Evolutionary conservation across 192 early-diverging fungal genomes (phyloP).

Genomic region (Coemansia sp.): DNA sequence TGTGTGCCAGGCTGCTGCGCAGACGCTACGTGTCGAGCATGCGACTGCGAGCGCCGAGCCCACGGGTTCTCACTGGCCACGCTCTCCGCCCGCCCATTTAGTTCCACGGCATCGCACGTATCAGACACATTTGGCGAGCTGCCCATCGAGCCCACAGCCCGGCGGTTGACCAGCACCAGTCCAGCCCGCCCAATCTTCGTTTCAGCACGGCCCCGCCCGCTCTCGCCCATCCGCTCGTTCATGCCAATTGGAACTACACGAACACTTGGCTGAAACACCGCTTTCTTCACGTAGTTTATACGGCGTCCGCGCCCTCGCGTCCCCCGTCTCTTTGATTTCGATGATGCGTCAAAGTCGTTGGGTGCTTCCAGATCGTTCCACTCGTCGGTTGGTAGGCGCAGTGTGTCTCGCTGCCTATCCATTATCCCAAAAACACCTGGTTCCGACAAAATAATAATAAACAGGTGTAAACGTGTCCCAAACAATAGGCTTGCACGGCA

Average conservation of each 20-base stretch:
- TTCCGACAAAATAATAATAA: no score
- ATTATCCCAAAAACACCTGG: slow-evolving; percentile 2
- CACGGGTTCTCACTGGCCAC: slow-evolving; percentile 18
- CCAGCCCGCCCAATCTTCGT: slow-evolving; percentile 7
- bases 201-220: background rate
- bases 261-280: slow-evolving; percentile 41
- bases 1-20: background rate
- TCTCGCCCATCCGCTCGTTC: slow-evolving; percentile 5
- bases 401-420: slow-evolving; percentile 14
- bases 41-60: slow-evolving; percentile 21
- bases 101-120: background rate
- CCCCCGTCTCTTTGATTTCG: slow-evolving; percentile 9
- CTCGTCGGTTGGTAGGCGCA: background rate
- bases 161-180: slow-evolving; percentile 23
- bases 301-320: slow-evolving; percentile 14
- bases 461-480: no score
- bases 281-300: slow-evolving; percentile 20
- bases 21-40: background rate
- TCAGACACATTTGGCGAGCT: background rate
- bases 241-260: slow-evolving; percentile 29
- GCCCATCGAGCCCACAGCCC: background rate
- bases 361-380: slow-evolving; percentile 1
- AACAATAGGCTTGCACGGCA: no score
- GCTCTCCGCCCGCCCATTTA: background rate
- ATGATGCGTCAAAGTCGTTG: slow-evolving; percentile 8